phyloP scores from a whole-genome alignment of 2,329 filamentous ascomycete genomes.

The Neurospora crassa region DNA sequence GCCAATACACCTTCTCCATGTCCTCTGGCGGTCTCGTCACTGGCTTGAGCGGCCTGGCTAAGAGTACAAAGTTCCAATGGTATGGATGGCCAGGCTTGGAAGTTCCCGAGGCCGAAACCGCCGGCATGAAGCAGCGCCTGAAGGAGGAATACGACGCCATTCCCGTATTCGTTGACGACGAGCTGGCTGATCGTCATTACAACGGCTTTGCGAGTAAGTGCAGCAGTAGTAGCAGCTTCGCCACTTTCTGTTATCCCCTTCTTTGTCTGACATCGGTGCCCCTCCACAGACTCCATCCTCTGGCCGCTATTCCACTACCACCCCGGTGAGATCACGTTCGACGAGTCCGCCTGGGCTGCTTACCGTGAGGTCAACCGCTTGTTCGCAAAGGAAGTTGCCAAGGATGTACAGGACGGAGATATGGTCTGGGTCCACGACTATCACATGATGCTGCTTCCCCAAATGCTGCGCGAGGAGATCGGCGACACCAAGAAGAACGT shows the following conservation, averaged over 20 bases:
- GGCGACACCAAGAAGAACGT: constrained; percentile 75
- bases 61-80: constrained; percentile 93
- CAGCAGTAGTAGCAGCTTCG: not conserved
- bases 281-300: constrained; percentile 73
- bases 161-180: constrained; percentile 87
- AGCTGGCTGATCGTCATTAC: constrained; percentile 90
- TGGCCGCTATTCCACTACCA: constrained; percentile 99
- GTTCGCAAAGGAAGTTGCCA: constrained; percentile 80
- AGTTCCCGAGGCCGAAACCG: constrained; percentile 74
- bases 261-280: not conserved
- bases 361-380: constrained; percentile 89
- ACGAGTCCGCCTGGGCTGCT: constrained; percentile 87
- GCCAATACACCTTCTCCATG: constrained; percentile 89
- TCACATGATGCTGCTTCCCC: constrained; percentile 91
- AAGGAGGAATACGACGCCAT: constrained; percentile 83
- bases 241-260: constrained; percentile 1
- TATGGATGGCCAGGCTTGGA: constrained; percentile 96
- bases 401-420: constrained; percentile 86
- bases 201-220: constrained; percentile 89
- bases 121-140: constrained; percentile 63
- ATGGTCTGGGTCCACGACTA: constrained; percentile 98
- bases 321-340: constrained; percentile 95
- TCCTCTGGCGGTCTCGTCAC: constrained; percentile 94
- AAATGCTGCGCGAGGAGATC: constrained; percentile 89
- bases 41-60: constrained; percentile 81